Conservation (phyloP, 768 basidiomycete species). For the Collybia mongolica region DNA sequence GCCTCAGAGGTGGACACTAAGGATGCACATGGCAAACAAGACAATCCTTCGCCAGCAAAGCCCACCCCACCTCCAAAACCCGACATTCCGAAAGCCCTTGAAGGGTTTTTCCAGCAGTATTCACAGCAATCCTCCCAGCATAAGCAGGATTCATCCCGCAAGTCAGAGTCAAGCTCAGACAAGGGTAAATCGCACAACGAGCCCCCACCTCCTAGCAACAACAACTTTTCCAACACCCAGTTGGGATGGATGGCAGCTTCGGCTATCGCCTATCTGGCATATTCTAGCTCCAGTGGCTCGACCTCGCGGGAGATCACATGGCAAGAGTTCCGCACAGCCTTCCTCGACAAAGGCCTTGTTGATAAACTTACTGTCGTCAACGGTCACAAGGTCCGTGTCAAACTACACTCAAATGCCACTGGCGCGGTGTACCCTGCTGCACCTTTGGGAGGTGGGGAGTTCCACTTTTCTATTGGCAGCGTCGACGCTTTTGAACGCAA, state of each 20-base stretch:
- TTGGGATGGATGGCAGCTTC: conserved; percentile 49
- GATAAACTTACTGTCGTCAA: conserved; percentile 93
- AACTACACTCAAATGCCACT: conserved; percentile 88
- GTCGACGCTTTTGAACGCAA: conserved; percentile 96
- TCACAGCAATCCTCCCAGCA: conserved; percentile 41
- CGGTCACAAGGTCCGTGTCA: conserved; percentile 85
- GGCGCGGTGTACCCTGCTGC: conserved; percentile 72
- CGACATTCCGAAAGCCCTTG: conserved; percentile 64
- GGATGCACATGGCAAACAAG: conserved; percentile 22
- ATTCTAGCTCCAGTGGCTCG: conserved; percentile 52
- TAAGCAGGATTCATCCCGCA: conserved; percentile 30
- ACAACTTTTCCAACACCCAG: conserved; percentile 59
- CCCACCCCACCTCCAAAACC: conserved; percentile 28
- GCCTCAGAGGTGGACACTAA: conserved; percentile 11
- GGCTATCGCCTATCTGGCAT: conserved; percentile 64
- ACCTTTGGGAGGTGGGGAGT: conserved; percentile 55
- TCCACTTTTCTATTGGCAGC: conserved; percentile 96
- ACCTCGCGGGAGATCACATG: conserved; percentile 92
- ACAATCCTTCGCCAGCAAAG: conserved; percentile 14
- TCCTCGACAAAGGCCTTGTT: conserved; percentile 95
- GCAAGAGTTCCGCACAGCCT: conserved; percentile 98
- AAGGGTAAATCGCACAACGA: conserved; percentile 32
- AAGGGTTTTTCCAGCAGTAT: conserved; percentile 78
- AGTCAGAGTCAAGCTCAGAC: conserved; percentile 34
- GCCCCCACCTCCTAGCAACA: conserved; percentile 56